Base-by-base conservation (phyloP, 1,284 basidiomycete species). In the Ceratobasidium sp. region DNA sequence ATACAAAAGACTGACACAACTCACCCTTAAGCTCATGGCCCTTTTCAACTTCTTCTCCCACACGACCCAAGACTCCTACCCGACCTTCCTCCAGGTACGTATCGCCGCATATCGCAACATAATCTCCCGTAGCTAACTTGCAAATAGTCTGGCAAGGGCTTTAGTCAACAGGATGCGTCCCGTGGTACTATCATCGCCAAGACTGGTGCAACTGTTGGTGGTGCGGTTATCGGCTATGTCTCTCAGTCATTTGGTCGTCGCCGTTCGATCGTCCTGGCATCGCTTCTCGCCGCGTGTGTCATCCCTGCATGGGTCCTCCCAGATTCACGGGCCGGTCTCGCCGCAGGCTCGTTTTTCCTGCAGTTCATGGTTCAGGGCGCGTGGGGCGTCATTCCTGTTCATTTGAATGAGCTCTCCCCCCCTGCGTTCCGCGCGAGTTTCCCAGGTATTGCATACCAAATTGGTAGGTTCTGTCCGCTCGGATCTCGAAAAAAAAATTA, bases 111-210 rank as follows among this genome's bases (percentile, higher is more conserved):
- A 42, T 42, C 16, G n/a, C 36, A 16, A 46, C 46, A 18, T 23
- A 38, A 51, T 51, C 33, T 21, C 46, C 23, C 21, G 23, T 9
- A 40, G 9, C 51, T 56, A 12, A 67, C 40, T 51, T n/a, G 1
- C 38, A 3, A 11, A 11, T 18, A 76, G 62, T 64, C 67, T n/a
- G 76, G 78, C 60, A 83, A 83, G 74, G 74, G 77, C 11, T 78
- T 84, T 48, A 74, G 81, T 0, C 56, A 82, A 0, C 84, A 90
- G 76, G 79, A 87, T 56, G 86, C 95, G 0, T 92, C 92, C 1
- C 84, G 92, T 48, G 92, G 93, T 0, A 97, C 95, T 11, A 98
- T 98, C 78, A 94, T 98, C 76, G 90, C 91, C 33, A 95, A 94
- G 53, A 73, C 78, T 85, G 92, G 93, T 74, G 92, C 92, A 28